Evolutionary conservation across 2,329 filamentous ascomycete species (phyloP), one percentile per base, ranked within the genome.

Genomic region (Hypoxylon sp.): DNA sequence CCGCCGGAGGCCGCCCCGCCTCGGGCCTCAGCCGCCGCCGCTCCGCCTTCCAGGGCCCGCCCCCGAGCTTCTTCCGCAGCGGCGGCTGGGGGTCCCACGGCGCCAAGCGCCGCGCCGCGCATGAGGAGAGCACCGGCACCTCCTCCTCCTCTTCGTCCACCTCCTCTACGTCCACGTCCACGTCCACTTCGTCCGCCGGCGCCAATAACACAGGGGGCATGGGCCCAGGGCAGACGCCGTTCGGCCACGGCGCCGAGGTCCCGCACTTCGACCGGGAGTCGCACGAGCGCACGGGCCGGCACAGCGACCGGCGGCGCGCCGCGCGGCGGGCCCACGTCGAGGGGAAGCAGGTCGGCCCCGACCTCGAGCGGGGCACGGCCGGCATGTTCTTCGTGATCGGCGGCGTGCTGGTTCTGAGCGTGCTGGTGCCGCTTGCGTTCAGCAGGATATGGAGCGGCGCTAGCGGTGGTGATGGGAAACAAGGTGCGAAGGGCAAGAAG

Each of bases 31-130:
- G 90, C 76, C 87, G 90, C 40, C 87, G 95, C 22, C 84, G 93
- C 2, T 87, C 89, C 1, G 84, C 89, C 3, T 97, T 96, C 78
- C 87, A 87, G 18, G 95, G 95, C 0, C 95, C 96, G 2, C 94
- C 96, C 52, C 94, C 95, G 0, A 92, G 89, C 68, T 98, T 97
- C 81, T 97, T 93, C 78, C 86, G 90, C 16, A 89, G 85, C 65
- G 93, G 93, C 3, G 93, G 91, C 2, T 96, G 93, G 85, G 92
- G 92, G 49, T 77, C 80, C 2, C 87, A 92, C 62, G 76, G 80
- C 2, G 85, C 85, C 33, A 91, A 91, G 79, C 78, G 88, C 36
- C 78, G 79, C 56, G 82, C 83, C 33, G 84, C 84, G 45, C 84
- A 87, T 64, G 82, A 84, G 54, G 65, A 81, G 72, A 72, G 78